Base-by-base conservation (phyloP, 352 stramenopile species). In the Lagenidium giganteum region DNA sequence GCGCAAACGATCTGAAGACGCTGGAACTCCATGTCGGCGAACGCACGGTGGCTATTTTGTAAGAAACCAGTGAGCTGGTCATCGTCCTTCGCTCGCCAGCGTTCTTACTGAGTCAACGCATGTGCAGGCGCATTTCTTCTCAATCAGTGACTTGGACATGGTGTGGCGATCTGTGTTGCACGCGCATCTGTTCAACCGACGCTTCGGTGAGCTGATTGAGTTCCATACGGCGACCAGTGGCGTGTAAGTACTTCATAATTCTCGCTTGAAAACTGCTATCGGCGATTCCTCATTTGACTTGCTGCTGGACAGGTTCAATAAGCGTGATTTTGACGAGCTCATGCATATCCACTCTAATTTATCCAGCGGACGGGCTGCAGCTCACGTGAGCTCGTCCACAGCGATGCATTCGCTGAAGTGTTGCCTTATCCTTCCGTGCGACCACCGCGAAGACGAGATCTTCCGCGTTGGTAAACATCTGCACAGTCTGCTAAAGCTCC, bases 161-260 rank as follows among this genome's bases (percentile, higher is more conserved):
- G 43, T 84, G 4, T 84, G 69, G 71, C 61, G 69, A 8, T 80
- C 66, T 0, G 58, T 84, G 30, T 69, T 83, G 62, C 67, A 84
- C 41, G 66, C 69, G 17, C 71, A 84, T 26, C 33, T 84, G 33
- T 77, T 84, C 22, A 84, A 84, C 33, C 34, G 35, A 2, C 56
- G 65, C 9, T 84, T 84, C 42, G 72, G 72, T 9, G 69, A 84
- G 12, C 64, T 61, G 42, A 78, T 84, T 21, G 72, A 84, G 46
- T 81, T 84, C 34, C 72, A 79, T 41, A 79, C 72, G 12, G 67
- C 78, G 18, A 57, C 73, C 8, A 40, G 49, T 18, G 69, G 56
- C 37, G 18, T 51, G 69, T 81, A 65, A 30, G 69, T 71, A 16
- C 1, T 26, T 22, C 27, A 29, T 16, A 8, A 16, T 25, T 38